These are phyloP conservation scores for Scenedesmus sp. DNA, from an alignment of 163 green algal species.

Conservation along the genomic window DNA sequence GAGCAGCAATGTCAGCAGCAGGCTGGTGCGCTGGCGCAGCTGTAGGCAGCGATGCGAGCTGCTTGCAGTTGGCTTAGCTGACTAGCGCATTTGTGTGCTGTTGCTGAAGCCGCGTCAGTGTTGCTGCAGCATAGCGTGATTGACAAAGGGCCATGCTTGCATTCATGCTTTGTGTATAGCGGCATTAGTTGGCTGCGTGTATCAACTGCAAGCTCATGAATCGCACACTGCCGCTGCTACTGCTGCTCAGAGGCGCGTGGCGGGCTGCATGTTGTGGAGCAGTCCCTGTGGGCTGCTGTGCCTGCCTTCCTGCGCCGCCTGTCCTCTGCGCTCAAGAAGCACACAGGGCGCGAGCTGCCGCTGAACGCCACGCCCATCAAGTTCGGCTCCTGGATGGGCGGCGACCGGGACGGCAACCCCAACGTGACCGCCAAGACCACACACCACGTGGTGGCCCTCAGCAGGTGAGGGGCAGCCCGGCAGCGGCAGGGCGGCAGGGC, in stretches of 20 bases:
- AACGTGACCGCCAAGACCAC: slow-evolving; percentile 92
- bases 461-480: slow-evolving; percentile 13
- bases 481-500: background rate
- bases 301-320: slow-evolving; percentile 82
- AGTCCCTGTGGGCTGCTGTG: slow-evolving; percentile 90
- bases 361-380: slow-evolving; percentile 75
- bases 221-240: background rate
- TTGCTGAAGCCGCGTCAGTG: too few species aligned
- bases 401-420: slow-evolving; percentile 96
- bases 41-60: background rate
- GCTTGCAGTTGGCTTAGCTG: background rate
- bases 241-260: slow-evolving; percentile 87
- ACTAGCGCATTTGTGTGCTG: background rate
- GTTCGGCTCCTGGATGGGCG: slow-evolving; percentile 97
- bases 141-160: background rate
- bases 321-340: slow-evolving; percentile 80
- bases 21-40: background rate
- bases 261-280: slow-evolving; percentile 95
- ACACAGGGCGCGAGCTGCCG: slow-evolving; percentile 76
- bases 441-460: slow-evolving; percentile 86
- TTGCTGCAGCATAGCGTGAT: background rate
- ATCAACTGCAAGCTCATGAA: background rate
- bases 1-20: slow-evolving; percentile 34
- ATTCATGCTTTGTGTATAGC: background rate
- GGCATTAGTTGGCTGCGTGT: background rate